Evolutionary conservation across 225 moss, liverwort and hornwort genomes (phyloP).

Genomic region (Thuidium tamariscinum): DNA sequence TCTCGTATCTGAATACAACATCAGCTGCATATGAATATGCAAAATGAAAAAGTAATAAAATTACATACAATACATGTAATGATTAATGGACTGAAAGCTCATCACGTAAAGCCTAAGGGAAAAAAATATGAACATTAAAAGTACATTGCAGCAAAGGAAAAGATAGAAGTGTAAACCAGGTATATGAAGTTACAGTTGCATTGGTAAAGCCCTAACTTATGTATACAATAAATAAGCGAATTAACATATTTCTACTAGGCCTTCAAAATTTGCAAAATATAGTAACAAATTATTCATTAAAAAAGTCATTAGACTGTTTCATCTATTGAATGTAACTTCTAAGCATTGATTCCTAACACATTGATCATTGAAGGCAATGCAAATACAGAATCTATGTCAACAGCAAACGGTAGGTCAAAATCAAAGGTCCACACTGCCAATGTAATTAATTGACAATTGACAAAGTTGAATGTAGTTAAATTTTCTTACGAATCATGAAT

Average conservation of each 20-base stretch:
- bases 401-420: background rate
- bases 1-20: background rate
- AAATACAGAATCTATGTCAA: background rate
- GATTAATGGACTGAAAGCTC: background rate
- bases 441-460: background rate
- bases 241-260: background rate
- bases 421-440: background rate
- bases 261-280: background rate
- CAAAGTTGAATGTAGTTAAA: background rate
- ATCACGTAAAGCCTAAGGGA: background rate
- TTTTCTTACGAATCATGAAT: background rate
- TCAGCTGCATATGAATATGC: background rate
- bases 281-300: background rate
- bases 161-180: background rate
- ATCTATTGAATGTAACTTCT: background rate
- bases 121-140: background rate
- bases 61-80: background rate
- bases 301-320: background rate
- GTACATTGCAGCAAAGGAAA: background rate
- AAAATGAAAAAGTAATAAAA: background rate
- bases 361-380: background rate
- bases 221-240: background rate
- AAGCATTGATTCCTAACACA: background rate
- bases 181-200: no score
- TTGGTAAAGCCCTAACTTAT: background rate